Evolutionary conservation across 805 yeast genomes (phyloP), one percentile per base, ranked within the genome.

Genomic region (Maudiozyma turicensis): DNA sequence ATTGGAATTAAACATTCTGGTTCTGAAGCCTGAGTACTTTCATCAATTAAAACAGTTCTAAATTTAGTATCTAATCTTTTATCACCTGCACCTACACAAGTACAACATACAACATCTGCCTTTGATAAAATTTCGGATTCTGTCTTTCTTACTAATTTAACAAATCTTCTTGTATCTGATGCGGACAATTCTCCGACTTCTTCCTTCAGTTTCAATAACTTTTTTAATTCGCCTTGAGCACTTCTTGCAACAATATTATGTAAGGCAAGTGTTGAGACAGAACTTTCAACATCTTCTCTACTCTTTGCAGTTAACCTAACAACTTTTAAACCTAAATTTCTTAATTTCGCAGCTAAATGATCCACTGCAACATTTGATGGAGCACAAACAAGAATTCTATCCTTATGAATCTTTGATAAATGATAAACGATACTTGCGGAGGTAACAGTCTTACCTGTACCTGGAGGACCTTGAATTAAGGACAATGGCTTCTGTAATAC

Each of bases 361-460:
- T 90, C 96, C 33, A 87, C 96, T 0, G 96, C 97, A 45, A 90
- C 91, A 65, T 90, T 90, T 20, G 96, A 89, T 26, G 97, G 96
- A 3, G 97, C 96, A 72, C 96, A 87, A 3, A 89, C 96, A 40
- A 90, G 72, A 8, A 89, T 80, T 52, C 78, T 77, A 44, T 78
- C 81, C 48, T 77, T 77, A 56, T 77, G 78, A 52, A 81, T 60
- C 50, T 79, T 77, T 3, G 81, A 73, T 48, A 88, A 69, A 58
- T 87, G 95, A 57, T 86, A 83, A 32, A 89, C 78, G 50, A 90
- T 86, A 0, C 95, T 82, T 1, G 96, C 91, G 0, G 96, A 87
- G 0, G 96, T 89, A 13, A 87, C 95, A 0, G 97, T 90, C 62
- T 90, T 90, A 63, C 97, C 97, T 0, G 97, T 90, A 54, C 95